Evolutionary conservation across 768 basidiomycete species (phyloP).

Genomic region (Termitomyces sp.): DNA sequence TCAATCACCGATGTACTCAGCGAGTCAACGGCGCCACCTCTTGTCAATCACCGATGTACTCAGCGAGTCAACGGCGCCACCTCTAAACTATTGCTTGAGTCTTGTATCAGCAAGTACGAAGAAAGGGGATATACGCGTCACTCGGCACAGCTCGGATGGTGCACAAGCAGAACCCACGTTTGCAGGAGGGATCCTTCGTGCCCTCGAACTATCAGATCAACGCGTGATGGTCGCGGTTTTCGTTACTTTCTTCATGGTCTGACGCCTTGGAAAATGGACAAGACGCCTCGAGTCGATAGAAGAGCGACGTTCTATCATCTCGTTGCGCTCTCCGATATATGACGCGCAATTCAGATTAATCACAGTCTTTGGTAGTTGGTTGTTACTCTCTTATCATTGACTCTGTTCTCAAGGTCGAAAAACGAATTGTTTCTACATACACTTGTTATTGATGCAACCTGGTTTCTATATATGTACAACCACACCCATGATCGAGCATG

Average conservation of each 20-base stretch:
- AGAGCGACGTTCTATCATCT: neutral
- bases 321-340: no score
- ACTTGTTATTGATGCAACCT: neutral
- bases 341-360: neutral
- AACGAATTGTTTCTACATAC: neutral
- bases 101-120: neutral
- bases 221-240: neutral
- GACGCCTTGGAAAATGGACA: neutral
- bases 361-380: neutral
- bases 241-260: neutral
- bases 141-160: neutral
- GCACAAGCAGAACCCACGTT: neutral
- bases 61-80: neutral
- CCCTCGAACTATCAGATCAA: neutral
- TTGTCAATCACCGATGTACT: neutral
- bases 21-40: neutral
- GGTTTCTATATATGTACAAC: neutral
- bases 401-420: neutral
- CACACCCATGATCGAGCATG: neutral
- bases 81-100: neutral
- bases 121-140: neutral
- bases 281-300: neutral
- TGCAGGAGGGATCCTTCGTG: neutral
- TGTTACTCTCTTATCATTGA: no score
- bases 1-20: neutral